Evolutionary conservation across 2,329 filamentous ascomycete genomes (phyloP).

Genomic region (Didymella pomorum): DNA sequence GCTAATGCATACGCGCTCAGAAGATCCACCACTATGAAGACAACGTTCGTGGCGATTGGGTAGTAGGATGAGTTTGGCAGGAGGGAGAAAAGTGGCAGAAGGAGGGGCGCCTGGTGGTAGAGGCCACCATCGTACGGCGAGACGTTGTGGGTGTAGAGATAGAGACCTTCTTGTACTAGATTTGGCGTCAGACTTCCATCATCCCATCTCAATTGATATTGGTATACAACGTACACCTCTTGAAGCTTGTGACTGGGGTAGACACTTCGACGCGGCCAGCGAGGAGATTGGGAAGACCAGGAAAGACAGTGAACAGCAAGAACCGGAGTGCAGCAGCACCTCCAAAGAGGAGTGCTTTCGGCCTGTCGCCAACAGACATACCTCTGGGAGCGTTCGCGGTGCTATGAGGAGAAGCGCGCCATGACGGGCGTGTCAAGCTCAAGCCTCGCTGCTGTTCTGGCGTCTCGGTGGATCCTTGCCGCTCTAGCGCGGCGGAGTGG

Average conservation of each 20-base stretch:
- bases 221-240: conserved; percentile 71
- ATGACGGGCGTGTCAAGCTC: conserved; percentile 15
- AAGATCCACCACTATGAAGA: conserved; percentile 84
- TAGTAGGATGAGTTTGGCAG: conserved; percentile 73
- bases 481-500: conserved; percentile 27
- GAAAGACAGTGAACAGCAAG: conserved; percentile 80
- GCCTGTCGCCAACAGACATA: conserved; percentile 61
- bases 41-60: conserved; percentile 76
- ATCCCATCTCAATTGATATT: background rate
- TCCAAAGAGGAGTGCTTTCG: conserved; percentile 73
- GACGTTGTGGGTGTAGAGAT: conserved; percentile 94
- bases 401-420: conserved; percentile 21
- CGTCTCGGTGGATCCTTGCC: conserved; percentile 25
- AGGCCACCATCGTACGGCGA: conserved; percentile 96
- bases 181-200: conserved; percentile 14
- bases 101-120: conserved; percentile 78
- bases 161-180: conserved; percentile 92
- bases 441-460: conserved; percentile 11
- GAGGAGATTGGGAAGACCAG: conserved; percentile 81
- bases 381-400: conserved; percentile 1
- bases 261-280: conserved; percentile 95
- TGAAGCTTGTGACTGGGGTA: conserved; percentile 97
- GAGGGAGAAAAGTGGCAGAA: conserved; percentile 90
- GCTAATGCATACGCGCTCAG: conserved; percentile 81
- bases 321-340: conserved; percentile 81